Evolutionary conservation across 257 asterid genomes (phyloP), one percentile per base, ranked within the genome.

Genomic region (Solanum chaucha): DNA sequence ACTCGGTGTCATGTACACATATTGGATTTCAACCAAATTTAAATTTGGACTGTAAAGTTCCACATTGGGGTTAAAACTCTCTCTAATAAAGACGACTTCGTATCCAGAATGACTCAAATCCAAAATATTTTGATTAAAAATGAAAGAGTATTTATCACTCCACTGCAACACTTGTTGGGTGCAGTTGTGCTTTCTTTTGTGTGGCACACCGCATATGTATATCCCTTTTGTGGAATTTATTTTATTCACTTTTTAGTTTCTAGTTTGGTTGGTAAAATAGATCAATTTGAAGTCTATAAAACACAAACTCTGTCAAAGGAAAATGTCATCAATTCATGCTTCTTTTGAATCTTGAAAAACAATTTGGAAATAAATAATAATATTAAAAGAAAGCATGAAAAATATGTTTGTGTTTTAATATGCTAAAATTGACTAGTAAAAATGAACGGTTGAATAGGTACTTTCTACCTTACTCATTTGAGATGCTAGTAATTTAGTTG

Each of bases 311-410:
- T 22, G 3, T 12, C 74, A 68, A 68, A 55, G 64, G 24, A 71
- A 14, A 70, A 41, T 77, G 83, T 13, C 83, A 77, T 83, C 38
- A 15, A 67, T 10, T 72, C 34, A 83, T 36, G 85, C 92, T 86
- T 94, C 93, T 95, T 24, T 87, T 61, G 13, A 61, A 61, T 61
- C 30, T 22, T 22, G 30, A 9, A 61, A 48, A 61, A 20, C 26
- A 7, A 58, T 58, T 61, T 22, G 30, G 30, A 61, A 61, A 61
- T 61, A 61, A 61, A 22, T 9, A 61, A 20, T 20, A 20, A 61
- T 61, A 22, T 19, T 6, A 61, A 22, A 61, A 59, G 2, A 8
- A 59, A 59, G 4, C 24, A 55, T 55, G 24, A 55, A 55, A 55
- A 55, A 55, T 55, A 55, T 59, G 12, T 22, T 59, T 59, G 24